Evolutionary conservation across 371 early-diverging fungal species (phyloP), one percentile per base, ranked within the genome.

Genomic region (Haplosporangium sp.): DNA sequence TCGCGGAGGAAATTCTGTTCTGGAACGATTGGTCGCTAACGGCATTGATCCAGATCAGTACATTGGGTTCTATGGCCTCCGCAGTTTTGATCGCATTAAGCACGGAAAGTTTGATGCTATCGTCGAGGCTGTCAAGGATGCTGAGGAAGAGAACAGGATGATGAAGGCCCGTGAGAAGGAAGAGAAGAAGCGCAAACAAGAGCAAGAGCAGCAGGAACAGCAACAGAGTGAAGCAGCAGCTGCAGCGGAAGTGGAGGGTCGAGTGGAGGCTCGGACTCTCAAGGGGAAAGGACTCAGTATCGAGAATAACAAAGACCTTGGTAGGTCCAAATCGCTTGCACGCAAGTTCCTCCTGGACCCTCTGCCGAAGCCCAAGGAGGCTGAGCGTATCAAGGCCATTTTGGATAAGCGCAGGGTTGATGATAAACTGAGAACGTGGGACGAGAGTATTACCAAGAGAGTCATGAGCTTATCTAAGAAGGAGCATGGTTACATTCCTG

Each of bases 31-130:
- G 46, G 72, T 63, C 5, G 81, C 81, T 43, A 82, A 82, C 16
- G 92, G 93, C 8, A 92, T 95, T 51, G 77, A 91, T 48, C 85
- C 90, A 1, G 84, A 86, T 21, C 80, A 92, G 14, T 95, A 96
- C 67, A 92, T 96, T 59, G 84, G 85, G 10, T 94, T 95, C 87
- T 95, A 83, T 68, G 88, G 90, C 50, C 85, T 95, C 46, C 86
- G 95, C 62, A 91, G 86, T 58, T 92, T 89, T 73, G 95, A 92
- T 50, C 85, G 85, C 48, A 84, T 88, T 64, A 73, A 65, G 53
- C 67, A 73, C 55, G 74, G 74, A 46, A 74, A 74, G 40, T 74
- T 74, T n/a, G 67, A 73, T 42, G 67, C 71, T 7, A 79, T 73
- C 42, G 73, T 62, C 5, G 80, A 73, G 43, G 64, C 73, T 10